phyloP scores from a whole-genome alignment of 1,284 basidiomycete species.

The Trichosporon faecale region DNA sequence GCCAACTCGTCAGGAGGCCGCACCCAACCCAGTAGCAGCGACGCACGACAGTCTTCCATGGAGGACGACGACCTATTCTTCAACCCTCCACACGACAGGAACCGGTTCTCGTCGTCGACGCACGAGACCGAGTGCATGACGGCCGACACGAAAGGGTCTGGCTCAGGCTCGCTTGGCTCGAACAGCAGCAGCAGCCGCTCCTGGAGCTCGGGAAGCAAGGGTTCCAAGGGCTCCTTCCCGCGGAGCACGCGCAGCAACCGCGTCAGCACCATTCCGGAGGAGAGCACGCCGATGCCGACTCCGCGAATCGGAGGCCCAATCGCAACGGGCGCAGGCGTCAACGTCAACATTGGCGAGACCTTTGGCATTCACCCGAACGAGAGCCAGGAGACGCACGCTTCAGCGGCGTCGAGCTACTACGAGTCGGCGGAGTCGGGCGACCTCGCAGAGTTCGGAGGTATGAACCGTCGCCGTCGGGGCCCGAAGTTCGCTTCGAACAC shows the following conservation, averaged over 20 bases:
- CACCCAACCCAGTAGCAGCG: conserved; percentile 2
- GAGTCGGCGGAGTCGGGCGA: conserved; percentile 20
- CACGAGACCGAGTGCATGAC: conserved; percentile 13
- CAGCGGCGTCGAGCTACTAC: conserved; percentile 8
- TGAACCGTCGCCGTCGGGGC: background rate
- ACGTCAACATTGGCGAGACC: background rate
- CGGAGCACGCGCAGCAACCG: conserved; percentile 13
- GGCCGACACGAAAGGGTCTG: conserved; percentile 9
- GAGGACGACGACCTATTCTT: conserved; percentile 25
- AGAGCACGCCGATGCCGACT: conserved; percentile 4
- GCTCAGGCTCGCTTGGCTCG: conserved; percentile 8
- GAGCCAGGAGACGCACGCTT: background rate
- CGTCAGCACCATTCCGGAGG: conserved; percentile 19
- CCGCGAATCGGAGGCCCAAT: background rate
- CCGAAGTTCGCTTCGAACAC: conserved; percentile 12
- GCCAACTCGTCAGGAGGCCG: conserved; percentile 12
- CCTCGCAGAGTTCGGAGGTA: conserved; percentile 20
- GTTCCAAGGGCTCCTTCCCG: conserved; percentile 11
- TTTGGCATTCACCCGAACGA: background rate
- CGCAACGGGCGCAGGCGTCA: background rate
- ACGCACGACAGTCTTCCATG: conserved; percentile 10
- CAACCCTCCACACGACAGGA: background rate
- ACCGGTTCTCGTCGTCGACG: conserved; percentile 4
- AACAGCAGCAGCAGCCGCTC: conserved; percentile 7
- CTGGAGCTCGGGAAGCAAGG: conserved; percentile 16